These are phyloP conservation scores for Triangularia verruculosa DNA, from an alignment of 2,329 filamentous ascomycete genomes.

Conservation along the genomic window DNA sequence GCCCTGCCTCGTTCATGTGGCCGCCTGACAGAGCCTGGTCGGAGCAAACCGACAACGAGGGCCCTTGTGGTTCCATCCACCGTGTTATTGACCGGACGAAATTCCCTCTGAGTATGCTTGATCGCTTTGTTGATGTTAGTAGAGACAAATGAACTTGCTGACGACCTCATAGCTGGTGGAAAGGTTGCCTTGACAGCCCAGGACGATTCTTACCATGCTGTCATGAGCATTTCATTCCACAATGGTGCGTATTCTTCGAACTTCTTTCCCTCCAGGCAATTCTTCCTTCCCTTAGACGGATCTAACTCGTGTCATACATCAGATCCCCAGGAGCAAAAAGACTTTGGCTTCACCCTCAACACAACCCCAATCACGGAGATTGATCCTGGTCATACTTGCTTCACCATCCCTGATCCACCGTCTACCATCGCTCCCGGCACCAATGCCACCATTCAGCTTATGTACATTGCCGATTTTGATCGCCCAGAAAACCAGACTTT, in stretches of 20 bases:
- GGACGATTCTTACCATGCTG: slow-evolving; percentile 54
- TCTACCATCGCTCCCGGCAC: slow-evolving; percentile 37
- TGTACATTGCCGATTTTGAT: slow-evolving; percentile 45
- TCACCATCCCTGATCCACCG: slow-evolving; percentile 37
- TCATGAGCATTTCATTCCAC: slow-evolving; percentile 52
- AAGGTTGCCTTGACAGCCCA: slow-evolving; percentile 55
- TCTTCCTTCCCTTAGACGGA: no score
- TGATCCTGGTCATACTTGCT: slow-evolving; percentile 46
- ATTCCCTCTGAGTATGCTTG: slow-evolving; percentile 51
- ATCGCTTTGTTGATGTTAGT: background rate
- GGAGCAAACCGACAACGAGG: slow-evolving; percentile 51
- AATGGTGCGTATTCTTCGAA: slow-evolving; percentile 38
- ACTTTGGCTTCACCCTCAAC: slow-evolving; percentile 41
- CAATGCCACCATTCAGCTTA: slow-evolving; percentile 49
- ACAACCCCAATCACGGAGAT: slow-evolving; percentile 36
- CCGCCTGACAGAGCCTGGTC: slow-evolving; percentile 56
- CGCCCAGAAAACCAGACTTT: slow-evolving; percentile 44
- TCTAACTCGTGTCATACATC: slow-evolving; percentile 19
- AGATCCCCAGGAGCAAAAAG: slow-evolving; percentile 40
- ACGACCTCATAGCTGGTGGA: slow-evolving; percentile 45
- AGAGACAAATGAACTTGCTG: slow-evolving; percentile 2
- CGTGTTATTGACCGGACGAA: slow-evolving; percentile 49
- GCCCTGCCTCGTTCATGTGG: slow-evolving; percentile 60
- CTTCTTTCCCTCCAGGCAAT: background rate
- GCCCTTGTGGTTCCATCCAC: slow-evolving; percentile 54